Percentiles rank a stretch among this genome's conserved stretches.
phyloP scores from a whole-genome alignment of 1,284 basidiomycete species.

The Ceratobasidium sp. region DNA sequence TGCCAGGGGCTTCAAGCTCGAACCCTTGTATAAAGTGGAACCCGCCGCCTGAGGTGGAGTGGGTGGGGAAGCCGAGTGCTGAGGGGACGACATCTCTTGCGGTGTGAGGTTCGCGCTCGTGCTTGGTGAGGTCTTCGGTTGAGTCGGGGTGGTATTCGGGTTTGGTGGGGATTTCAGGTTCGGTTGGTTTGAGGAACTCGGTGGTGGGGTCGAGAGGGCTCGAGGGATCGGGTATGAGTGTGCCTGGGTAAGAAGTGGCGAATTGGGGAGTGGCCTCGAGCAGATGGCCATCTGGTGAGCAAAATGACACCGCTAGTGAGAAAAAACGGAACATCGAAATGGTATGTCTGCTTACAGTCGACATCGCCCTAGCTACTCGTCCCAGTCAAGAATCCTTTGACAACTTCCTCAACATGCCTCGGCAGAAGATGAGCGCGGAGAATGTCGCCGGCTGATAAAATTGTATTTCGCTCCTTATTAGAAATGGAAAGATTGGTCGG shows the following conservation, averaged over 20 bases:
- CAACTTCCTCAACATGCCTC: constrained; percentile 58
- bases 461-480: constrained; percentile 63
- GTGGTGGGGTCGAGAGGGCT: constrained; percentile 23
- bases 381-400: constrained; percentile 66
- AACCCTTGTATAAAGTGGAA: constrained; percentile 39
- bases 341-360: constrained; percentile 41
- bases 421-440: constrained; percentile 59
- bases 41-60: background rate
- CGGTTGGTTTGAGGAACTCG: background rate
- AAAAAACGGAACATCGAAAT: too few relatives aligned
- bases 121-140: too few relatives aligned
- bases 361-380: constrained; percentile 42
- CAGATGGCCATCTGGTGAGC: constrained; percentile 27
- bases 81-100: background rate
- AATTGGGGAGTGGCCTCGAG: constrained; percentile 40
- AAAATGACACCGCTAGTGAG: too few relatives aligned
- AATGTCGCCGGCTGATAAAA: constrained; percentile 63
- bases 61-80: background rate
- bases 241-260: constrained; percentile 26
- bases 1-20: constrained; percentile 50
- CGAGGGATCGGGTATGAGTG: constrained; percentile 19
- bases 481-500: constrained; percentile 55
- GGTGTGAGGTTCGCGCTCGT: background rate
- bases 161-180: too few relatives aligned
- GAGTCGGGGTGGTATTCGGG: too few relatives aligned